Conservation (phyloP, 495 filamentous ascomycete species). For the Talaromyces thailandensis region DNA sequence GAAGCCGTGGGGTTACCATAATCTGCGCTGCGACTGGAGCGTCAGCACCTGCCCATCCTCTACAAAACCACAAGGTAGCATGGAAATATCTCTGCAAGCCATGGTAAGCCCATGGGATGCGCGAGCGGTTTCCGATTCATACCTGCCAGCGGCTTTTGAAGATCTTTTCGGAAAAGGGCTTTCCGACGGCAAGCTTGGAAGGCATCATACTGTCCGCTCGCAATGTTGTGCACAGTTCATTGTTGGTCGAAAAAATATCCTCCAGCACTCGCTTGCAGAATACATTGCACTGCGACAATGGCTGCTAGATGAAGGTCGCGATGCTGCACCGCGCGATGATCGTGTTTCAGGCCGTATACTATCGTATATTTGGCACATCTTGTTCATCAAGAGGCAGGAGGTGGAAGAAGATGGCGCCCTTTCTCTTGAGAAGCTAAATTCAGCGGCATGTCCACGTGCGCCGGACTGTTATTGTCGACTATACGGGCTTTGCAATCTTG, state of each 20-base stretch:
- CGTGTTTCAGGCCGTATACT: conserved; percentile 28
- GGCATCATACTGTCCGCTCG: conserved; percentile 25
- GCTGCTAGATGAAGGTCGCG: conserved; percentile 25
- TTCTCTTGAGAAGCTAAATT: conserved; percentile 34
- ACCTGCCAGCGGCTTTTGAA: conserved; percentile 21
- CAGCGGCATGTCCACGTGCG: conserved; percentile 26
- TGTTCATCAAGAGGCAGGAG: conserved; percentile 29
- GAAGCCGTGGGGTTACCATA: conserved; percentile 28
- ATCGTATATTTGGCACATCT: conserved; percentile 35
- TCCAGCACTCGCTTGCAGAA: conserved; percentile 27
- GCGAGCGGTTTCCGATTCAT: conserved; percentile 28
- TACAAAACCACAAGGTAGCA: conserved; percentile 24
- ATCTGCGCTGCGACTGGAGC: conserved; percentile 40
- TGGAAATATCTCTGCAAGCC: conserved; percentile 29
- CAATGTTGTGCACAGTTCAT: conserved; percentile 41
- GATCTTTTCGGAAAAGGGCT: conserved; percentile 21
- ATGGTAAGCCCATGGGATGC: conserved; percentile 29
- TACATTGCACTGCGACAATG: conserved; percentile 35
- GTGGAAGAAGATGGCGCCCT: conserved; percentile 16
- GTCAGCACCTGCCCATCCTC: conserved; percentile 24
- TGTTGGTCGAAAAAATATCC: conserved; percentile 23
- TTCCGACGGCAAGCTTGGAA: conserved; percentile 10
- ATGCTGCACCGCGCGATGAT: conserved; percentile 28
- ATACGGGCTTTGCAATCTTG: conserved; percentile 29
- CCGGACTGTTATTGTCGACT: conserved; percentile 36